Conservation (phyloP, 164 flowering plant genomes). For the Vitis rupestris region DNA sequence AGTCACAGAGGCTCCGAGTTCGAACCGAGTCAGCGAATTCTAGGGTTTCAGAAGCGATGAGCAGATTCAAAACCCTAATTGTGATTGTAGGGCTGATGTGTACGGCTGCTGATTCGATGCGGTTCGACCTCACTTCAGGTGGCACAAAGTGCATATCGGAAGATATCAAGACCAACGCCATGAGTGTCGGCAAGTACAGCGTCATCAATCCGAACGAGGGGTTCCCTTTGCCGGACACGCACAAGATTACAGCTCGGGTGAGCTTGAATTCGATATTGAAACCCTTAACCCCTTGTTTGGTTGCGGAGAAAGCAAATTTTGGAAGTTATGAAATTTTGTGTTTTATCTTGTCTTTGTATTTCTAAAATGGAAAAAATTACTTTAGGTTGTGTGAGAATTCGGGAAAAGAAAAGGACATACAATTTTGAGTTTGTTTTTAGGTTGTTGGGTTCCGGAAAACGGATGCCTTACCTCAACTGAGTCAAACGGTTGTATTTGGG, state of each 20-base stretch:
- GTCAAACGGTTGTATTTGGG: no score
- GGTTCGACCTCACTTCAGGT: conserved; percentile 65
- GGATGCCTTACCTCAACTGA: no score
- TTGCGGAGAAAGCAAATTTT: no score
- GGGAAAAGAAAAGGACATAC: no score
- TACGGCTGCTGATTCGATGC: conserved; percentile 36
- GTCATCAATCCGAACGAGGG: conserved; percentile 50
- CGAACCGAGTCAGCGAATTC: no score
- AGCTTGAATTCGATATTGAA: no score
- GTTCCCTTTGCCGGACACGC: conserved; percentile 52
- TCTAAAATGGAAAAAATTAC: neutral
- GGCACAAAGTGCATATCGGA: conserved; percentile 71
- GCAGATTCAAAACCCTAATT: neutral
- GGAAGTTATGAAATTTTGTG: neutral
- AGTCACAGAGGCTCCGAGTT: no score
- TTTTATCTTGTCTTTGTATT: neutral
- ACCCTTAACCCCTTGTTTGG: no score
- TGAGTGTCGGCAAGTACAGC: conserved; percentile 67
- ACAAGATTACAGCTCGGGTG: conserved; percentile 44
- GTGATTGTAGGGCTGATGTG: conserved; percentile 6
- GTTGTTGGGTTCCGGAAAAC: no score
- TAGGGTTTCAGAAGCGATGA: no score
- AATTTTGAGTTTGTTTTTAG: no score
- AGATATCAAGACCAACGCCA: conserved; percentile 58
- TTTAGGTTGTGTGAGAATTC: no score